Conservation (phyloP, 164 flowering plant genomes). For the Umbilicus rupestris region DNA sequence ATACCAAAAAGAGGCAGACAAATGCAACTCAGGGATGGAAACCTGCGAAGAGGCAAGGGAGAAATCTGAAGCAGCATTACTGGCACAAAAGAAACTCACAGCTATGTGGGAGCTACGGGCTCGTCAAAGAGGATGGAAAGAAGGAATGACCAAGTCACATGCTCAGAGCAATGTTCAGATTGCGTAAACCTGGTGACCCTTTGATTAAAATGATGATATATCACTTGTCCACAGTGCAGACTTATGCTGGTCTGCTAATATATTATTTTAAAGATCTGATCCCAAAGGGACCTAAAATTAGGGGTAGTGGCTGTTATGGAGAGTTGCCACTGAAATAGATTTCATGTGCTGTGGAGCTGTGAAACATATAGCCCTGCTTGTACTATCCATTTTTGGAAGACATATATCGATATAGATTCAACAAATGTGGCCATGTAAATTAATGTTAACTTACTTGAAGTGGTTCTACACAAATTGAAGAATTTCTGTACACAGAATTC, state of each 20-base stretch:
- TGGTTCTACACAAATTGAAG: too few species aligned
- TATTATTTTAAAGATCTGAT: too few species aligned
- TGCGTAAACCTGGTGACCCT: slow-evolving; percentile 5
- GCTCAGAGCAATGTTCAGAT: slow-evolving; percentile 22
- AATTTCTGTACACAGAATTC: too few species aligned
- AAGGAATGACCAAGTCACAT: slow-evolving; percentile 36
- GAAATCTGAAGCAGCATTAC: slow-evolving; percentile 63
- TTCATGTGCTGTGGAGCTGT: too few species aligned
- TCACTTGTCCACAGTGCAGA: not conserved
- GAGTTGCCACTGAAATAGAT: too few species aligned
- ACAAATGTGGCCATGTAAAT: too few species aligned
- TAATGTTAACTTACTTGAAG: too few species aligned
- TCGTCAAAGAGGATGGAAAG: slow-evolving; percentile 85
- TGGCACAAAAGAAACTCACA: slow-evolving; percentile 58
- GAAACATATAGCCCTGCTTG: too few species aligned
- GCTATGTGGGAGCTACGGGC: slow-evolving; percentile 80
- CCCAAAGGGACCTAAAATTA: not conserved
- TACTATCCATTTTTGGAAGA: too few species aligned
- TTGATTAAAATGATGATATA: not conserved
- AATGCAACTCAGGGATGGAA: slow-evolving; percentile 97
- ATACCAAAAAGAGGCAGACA: slow-evolving; percentile 94
- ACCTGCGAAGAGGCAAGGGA: slow-evolving; percentile 96
- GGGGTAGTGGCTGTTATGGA: too few species aligned
- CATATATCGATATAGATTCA: too few species aligned
- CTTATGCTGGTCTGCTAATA: not conserved